Evolutionary conservation across 2,329 filamentous ascomycete species (phyloP).

Genomic region (Microascus cirrosus): DNA sequence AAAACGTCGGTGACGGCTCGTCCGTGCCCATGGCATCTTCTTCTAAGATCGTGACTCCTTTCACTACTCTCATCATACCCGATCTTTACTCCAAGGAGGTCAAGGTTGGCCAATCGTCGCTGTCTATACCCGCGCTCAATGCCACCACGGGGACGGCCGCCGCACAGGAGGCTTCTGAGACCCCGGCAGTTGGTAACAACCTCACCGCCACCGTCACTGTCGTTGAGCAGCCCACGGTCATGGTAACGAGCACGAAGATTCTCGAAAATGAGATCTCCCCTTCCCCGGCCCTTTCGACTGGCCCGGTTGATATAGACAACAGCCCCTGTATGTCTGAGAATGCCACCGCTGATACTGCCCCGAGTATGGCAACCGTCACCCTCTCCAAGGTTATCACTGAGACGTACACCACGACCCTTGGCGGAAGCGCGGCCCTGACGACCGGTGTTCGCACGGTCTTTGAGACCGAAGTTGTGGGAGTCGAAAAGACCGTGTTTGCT

Average conservation of each 20-base stretch:
- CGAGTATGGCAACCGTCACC: background rate
- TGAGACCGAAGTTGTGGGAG: background rate
- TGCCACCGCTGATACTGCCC: background rate
- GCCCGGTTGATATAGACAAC: background rate
- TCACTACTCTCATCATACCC: background rate
- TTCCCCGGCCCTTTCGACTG: background rate
- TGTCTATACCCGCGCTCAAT: background rate
- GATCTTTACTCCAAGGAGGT: background rate
- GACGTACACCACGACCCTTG: background rate
- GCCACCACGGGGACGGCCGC: background rate
- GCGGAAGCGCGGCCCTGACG: background rate
- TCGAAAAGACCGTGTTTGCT: background rate
- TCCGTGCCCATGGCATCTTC: background rate
- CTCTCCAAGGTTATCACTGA: background rate
- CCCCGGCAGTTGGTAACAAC: background rate
- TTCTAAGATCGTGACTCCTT: background rate
- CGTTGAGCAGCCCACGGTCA: background rate
- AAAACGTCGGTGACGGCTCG: background rate
- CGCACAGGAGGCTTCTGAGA: background rate
- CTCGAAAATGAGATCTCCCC: background rate
- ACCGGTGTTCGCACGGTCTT: background rate
- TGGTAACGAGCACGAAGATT: background rate
- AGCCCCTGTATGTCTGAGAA: background rate
- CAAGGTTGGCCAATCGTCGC: background rate
- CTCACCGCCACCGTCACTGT: background rate